Percentiles rank a stretch among this genome's conserved stretches.
phyloP scores from a whole-genome alignment of 1,139 yeast genomes.

The Hemisphaericaspora lyxosophila region DNA sequence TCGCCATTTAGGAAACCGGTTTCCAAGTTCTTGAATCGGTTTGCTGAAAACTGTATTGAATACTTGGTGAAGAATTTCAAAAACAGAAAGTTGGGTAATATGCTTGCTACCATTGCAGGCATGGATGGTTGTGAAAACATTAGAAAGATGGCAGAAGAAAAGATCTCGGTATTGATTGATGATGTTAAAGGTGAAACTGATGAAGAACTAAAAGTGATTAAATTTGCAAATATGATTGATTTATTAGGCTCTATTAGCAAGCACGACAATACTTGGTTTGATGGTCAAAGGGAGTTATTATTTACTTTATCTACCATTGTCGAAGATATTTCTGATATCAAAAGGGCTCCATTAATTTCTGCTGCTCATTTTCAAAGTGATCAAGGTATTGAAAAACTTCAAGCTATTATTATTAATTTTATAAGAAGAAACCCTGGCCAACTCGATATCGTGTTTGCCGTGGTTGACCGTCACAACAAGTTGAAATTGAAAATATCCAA shows the following conservation, averaged over 20 bases:
- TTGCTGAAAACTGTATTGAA: constrained; percentile 71
- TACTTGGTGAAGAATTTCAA: constrained; percentile 69
- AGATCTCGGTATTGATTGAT: constrained; percentile 41
- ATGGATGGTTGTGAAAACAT: constrained; percentile 59
- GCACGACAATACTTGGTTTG: constrained; percentile 64
- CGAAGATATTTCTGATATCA: constrained; percentile 44
- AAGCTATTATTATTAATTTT: constrained; percentile 50
- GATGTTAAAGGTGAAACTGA: constrained; percentile 47
- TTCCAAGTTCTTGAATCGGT: constrained; percentile 82
- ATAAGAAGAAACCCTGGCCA: constrained; percentile 36
- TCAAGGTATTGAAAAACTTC: constrained; percentile 67
- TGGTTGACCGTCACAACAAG: constrained; percentile 50
- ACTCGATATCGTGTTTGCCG: constrained; percentile 40
- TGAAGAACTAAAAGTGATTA: constrained; percentile 56
- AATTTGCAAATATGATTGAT: constrained; percentile 71
- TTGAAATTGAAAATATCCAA: constrained; percentile 49
- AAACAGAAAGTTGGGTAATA: constrained; percentile 66
- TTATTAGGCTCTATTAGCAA: constrained; percentile 53
- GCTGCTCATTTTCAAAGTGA: constrained; percentile 71
- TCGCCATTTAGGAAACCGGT: constrained; percentile 94
- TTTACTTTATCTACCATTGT: constrained; percentile 46
- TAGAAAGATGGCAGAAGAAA: constrained; percentile 53
- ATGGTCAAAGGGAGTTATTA: constrained; percentile 49
- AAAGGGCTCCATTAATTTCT: constrained; percentile 51
- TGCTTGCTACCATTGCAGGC: constrained; percentile 62